Conservation (phyloP, 2,329 filamentous ascomycete genomes). For the Rugonectria rugulosa region DNA sequence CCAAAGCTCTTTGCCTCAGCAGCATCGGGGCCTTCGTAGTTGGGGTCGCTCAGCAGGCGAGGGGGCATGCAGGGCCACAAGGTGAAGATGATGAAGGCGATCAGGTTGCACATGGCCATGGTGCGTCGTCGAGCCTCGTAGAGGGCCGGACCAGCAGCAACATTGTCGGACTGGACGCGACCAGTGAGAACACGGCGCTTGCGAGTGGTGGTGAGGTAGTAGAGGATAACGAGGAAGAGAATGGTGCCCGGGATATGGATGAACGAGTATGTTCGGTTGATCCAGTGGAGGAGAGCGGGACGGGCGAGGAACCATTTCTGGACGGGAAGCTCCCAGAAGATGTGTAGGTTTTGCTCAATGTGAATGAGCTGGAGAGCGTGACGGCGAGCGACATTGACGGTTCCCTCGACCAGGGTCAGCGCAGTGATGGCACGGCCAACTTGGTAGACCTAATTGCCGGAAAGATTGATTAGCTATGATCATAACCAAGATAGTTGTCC, state of each 20-base stretch:
- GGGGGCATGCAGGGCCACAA: conserved; percentile 71
- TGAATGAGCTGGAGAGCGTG: conserved; percentile 74
- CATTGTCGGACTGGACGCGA: conserved; percentile 38
- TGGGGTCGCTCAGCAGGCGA: conserved; percentile 63
- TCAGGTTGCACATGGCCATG: conserved; percentile 67
- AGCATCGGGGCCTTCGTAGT: conserved; percentile 62
- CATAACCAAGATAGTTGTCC: not conserved
- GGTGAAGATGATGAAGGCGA: conserved; percentile 69
- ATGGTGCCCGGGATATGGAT: conserved; percentile 82
- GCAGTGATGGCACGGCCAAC: conserved; percentile 76
- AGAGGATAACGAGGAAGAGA: conserved; percentile 69
- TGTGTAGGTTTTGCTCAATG: conserved; percentile 68
- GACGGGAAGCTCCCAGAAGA: conserved; percentile 71
- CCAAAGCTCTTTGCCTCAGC: conserved; percentile 66
- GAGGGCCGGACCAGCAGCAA: conserved; percentile 51
- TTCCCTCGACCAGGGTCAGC: conserved; percentile 71
- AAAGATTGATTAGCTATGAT: not conserved
- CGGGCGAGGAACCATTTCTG: conserved; percentile 62
- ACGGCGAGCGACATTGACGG: conserved; percentile 71
- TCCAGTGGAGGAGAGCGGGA: conserved; percentile 68
- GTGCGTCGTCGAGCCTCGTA: conserved; percentile 66
- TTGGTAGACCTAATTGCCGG: conserved; percentile 69
- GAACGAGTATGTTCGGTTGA: conserved; percentile 77
- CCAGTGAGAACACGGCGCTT: conserved; percentile 50
- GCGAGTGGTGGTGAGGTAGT: conserved; percentile 73